Conservation (phyloP, 1,284 basidiomycete species). For the Ceratobasidium theobromae region DNA sequence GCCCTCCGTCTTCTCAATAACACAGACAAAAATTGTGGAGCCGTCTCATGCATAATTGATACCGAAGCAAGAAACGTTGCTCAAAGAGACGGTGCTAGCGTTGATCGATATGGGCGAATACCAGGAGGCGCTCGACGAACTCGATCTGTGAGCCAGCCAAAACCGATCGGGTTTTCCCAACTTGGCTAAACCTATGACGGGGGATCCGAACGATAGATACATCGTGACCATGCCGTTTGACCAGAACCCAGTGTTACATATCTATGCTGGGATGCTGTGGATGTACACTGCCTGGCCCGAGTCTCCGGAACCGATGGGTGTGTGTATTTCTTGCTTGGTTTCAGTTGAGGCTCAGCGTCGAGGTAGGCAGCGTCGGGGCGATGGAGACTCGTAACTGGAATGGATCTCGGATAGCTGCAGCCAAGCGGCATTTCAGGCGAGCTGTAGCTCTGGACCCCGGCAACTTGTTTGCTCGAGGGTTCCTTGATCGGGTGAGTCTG, state of each 20-base stretch:
- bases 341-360: too few species aligned
- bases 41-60: background rate
- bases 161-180: constrained; percentile 4
- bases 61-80: constrained; percentile 67
- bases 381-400: constrained; percentile 41
- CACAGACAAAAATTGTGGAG: too few species aligned
- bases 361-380: background rate
- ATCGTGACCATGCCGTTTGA: constrained; percentile 82
- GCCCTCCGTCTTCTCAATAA: constrained; percentile 39
- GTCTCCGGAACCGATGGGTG: too few species aligned
- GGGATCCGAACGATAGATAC: too few species aligned
- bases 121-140: constrained; percentile 74
- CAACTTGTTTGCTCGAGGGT: constrained; percentile 55
- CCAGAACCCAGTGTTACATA: constrained; percentile 73
- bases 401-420: constrained; percentile 52
- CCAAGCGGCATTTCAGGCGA: constrained; percentile 64
- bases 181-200: constrained; percentile 23
- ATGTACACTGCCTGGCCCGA: constrained; percentile 51
- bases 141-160: constrained; percentile 68
- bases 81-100: constrained; percentile 71
- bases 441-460: constrained; percentile 59
- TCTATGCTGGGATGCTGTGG: constrained; percentile 76
- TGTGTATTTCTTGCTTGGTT: too few species aligned
- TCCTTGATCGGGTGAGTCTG: constrained; percentile 54
- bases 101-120: constrained; percentile 61